phyloP scores from a whole-genome alignment of 2,329 filamentous ascomycete genomes.

The Pseudogymnoascus sp. region DNA sequence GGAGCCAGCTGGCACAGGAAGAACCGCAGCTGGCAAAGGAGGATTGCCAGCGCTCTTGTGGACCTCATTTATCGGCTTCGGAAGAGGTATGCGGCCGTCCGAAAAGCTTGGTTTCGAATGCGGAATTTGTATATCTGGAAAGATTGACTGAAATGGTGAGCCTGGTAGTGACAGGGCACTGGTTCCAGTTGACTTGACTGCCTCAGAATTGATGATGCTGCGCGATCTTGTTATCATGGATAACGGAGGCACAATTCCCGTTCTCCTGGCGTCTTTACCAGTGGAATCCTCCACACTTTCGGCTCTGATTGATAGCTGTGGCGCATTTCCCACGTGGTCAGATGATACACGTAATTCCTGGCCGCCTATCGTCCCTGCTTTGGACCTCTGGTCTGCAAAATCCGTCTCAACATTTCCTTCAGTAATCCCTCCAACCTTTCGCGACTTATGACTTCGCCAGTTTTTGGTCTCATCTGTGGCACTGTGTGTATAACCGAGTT shows the following conservation, averaged over 20 bases:
- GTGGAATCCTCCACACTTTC: neutral
- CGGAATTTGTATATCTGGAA: neutral
- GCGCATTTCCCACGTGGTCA: neutral
- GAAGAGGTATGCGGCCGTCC: neutral
- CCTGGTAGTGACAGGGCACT: neutral
- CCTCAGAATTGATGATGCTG: neutral
- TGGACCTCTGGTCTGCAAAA: neutral
- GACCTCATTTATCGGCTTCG: too few relatives aligned
- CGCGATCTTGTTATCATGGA: neutral
- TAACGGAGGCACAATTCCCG: neutral
- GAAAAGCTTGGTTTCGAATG: neutral
- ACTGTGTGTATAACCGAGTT: neutral
- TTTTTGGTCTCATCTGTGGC: neutral
- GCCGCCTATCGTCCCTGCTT: neutral
- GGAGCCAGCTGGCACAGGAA: neutral
- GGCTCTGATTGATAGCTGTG: neutral
- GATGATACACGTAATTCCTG: neutral
- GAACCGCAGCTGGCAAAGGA: neutral
- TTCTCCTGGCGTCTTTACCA: neutral
- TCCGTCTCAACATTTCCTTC: neutral
- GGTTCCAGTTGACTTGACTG: neutral
- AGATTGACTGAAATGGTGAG: neutral
- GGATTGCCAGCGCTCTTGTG: too few relatives aligned
- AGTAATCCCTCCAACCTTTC: neutral
- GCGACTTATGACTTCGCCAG: neutral